A percentile compares a stretch with the other conserved stretches of the same genome.
These are phyloP conservation scores for Fusarium sp. DNA, from an alignment of 2,329 filamentous ascomycete genomes.

Conservation along the genomic window DNA sequence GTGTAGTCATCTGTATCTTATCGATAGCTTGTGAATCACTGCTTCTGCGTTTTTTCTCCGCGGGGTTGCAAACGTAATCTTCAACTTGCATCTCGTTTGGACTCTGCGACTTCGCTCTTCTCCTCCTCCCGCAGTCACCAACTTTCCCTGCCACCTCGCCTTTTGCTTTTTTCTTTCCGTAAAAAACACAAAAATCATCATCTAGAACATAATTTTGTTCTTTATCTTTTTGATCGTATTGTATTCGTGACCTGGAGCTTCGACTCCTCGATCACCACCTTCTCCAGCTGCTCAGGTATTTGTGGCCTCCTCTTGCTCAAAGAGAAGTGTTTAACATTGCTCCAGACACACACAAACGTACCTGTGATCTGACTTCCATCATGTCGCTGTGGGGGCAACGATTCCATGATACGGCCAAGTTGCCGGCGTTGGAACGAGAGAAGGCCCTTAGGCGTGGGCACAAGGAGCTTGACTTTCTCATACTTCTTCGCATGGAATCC, in stretches of 20 bases:
- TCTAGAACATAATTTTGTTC: slow-evolving; percentile 6
- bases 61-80: neutral
- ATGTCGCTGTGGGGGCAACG: neutral
- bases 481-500: neutral
- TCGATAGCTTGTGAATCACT: neutral
- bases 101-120: neutral
- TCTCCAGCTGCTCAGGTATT: neutral
- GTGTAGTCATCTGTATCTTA: neutral
- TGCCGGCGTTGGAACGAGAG: neutral
- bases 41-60: neutral
- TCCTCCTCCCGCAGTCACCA: neutral
- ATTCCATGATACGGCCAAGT: slow-evolving; percentile 15
- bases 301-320: neutral
- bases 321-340: neutral
- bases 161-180: too few relatives aligned
- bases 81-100: neutral
- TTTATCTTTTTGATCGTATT: slow-evolving; percentile 11
- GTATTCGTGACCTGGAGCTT: neutral
- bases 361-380: neutral
- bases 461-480: neutral
- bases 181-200: too few relatives aligned
- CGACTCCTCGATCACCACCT: neutral
- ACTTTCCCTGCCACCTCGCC: neutral
- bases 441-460: rapidly evolving
- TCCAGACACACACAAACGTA: too few relatives aligned